These are phyloP conservation scores for Sicyos baderoa DNA, from an alignment of 306 rosid genomes.

Conservation along the genomic window DNA sequence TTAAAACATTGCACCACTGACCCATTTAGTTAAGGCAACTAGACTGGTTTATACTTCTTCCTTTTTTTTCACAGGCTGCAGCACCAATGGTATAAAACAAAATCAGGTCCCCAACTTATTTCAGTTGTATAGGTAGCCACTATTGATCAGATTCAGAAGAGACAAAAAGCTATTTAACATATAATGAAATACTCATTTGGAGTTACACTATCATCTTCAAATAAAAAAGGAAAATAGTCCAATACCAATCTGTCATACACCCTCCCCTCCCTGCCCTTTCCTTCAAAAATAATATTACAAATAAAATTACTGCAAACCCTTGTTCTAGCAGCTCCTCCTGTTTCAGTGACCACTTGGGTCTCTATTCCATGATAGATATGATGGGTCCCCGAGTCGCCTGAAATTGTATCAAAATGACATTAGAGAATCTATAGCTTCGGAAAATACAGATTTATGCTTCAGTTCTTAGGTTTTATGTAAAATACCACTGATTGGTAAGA, in stretches of 20 bases:
- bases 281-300: slow-evolving; percentile 6
- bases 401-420: slow-evolving; percentile 13
- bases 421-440: background rate
- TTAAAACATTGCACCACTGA: too few relatives aligned
- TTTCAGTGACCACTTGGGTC: slow-evolving; percentile 58
- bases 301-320: slow-evolving; percentile 10
- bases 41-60: too few relatives aligned
- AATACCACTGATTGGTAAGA: too few relatives aligned
- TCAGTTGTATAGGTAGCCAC: too few relatives aligned
- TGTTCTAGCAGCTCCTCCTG: slow-evolving; percentile 11
- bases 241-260: slow-evolving; percentile 9
- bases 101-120: too few relatives aligned
- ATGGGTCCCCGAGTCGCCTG: slow-evolving; percentile 93
- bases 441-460: too few relatives aligned
- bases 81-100: too few relatives aligned
- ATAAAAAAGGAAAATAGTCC: background rate
- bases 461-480: too few relatives aligned
- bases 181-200: slow-evolving; percentile 6
- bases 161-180: background rate
- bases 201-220: slow-evolving; percentile 13
- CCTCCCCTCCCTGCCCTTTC: background rate
- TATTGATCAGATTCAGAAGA: too few relatives aligned
- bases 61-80: too few relatives aligned
- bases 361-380: slow-evolving; percentile 79
- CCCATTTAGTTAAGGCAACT: too few relatives aligned